A percentile compares a stretch with the other conserved stretches of the same genome.
These are phyloP conservation scores for Curvularia lunata DNA, from an alignment of 2,329 filamentous ascomycete species.

Conservation along the genomic window DNA sequence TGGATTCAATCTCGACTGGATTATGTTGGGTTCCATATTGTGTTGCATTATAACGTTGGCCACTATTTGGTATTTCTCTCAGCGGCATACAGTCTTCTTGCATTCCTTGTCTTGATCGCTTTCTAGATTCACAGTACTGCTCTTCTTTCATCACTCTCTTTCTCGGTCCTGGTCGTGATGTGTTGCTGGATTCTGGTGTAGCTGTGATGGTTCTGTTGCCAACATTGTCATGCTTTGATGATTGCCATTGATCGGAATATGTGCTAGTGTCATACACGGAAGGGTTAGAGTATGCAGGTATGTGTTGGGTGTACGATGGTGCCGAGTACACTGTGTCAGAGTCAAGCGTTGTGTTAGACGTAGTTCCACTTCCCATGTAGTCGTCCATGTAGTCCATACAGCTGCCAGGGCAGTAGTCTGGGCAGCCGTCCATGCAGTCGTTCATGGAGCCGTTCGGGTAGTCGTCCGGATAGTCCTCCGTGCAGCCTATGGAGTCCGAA, in stretches of 20 bases:
- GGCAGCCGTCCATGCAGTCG: too few species aligned
- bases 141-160: conserved; percentile 20
- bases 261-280: background rate
- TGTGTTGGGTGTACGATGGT: conserved; percentile 3
- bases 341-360: background rate
- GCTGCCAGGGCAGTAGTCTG: too few species aligned
- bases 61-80: background rate
- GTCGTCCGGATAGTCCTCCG: too few species aligned
- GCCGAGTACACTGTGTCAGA: background rate
- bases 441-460: background rate
- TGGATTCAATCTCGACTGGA: conserved; percentile 23
- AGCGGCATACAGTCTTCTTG: background rate
- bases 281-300: background rate
- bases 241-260: background rate
- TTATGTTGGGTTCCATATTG: conserved; percentile 20
- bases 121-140: background rate
- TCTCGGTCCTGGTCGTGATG: background rate
- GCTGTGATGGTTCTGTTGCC: conserved; percentile 5
- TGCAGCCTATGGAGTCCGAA: too few species aligned
- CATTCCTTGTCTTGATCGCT: conserved; percentile 1
- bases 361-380: background rate
- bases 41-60: background rate
- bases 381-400: background rate
- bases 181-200: background rate
- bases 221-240: background rate